These are phyloP conservation scores for Tremella fuciformis DNA, from an alignment of 768 basidiomycete species.

Conservation along the genomic window DNA sequence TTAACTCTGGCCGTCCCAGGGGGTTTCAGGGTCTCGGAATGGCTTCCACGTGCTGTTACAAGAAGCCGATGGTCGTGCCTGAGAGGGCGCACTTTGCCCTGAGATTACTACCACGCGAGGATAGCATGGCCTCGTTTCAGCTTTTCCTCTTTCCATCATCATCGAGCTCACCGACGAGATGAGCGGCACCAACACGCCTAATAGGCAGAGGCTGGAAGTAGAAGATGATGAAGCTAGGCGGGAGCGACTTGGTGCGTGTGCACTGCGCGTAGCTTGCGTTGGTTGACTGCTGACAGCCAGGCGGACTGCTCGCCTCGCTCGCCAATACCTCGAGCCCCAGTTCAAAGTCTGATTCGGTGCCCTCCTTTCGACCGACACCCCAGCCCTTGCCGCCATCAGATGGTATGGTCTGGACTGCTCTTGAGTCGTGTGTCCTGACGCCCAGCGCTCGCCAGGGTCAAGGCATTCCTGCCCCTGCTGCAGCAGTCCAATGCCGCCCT, in stretches of 20 bases:
- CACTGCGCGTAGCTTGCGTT: not conserved
- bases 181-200: slow-evolving; percentile 1
- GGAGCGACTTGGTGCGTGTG: not conserved
- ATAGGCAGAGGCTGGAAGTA: slow-evolving; percentile 2
- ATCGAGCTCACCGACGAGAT: not conserved
- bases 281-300: not conserved
- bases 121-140: too few species aligned
- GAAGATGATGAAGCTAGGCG: not conserved
- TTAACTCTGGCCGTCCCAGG: too few species aligned
- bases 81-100: too few species aligned
- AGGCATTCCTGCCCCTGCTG: slow-evolving; percentile 34
- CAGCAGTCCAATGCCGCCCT: slow-evolving; percentile 29
- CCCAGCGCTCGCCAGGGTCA: slow-evolving; percentile 28
- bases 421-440: not conserved
- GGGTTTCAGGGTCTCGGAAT: too few species aligned
- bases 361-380: too few species aligned
- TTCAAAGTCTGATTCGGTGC: slow-evolving; percentile 4
- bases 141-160: too few species aligned
- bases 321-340: not conserved
- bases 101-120: too few species aligned
- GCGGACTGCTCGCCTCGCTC: not conserved
- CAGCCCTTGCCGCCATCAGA: too few species aligned
- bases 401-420: too few species aligned
- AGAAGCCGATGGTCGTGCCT: too few species aligned
- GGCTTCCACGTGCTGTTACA: too few species aligned